Evolutionary conservation across 805 yeast species (phyloP).

Genomic region (Pichia nanzhaoensis): DNA sequence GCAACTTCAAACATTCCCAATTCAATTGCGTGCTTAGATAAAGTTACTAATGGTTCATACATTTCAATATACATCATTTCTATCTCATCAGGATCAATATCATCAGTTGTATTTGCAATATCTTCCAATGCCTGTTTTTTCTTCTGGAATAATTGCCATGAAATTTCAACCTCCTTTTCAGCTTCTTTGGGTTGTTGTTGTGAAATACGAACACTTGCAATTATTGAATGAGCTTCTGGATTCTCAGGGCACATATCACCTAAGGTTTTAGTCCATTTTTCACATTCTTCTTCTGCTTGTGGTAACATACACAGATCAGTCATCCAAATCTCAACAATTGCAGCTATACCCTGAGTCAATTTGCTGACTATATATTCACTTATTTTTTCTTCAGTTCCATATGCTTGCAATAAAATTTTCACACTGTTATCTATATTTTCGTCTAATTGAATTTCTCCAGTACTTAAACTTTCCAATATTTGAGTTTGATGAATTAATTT

Average conservation of each 20-base stretch:
- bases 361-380: slow-evolving; percentile 43
- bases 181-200: slow-evolving; percentile 79
- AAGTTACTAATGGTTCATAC: slow-evolving; percentile 65
- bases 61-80: slow-evolving; percentile 54
- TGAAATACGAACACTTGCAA: slow-evolving; percentile 84
- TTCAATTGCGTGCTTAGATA: slow-evolving; percentile 74
- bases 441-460: slow-evolving; percentile 6
- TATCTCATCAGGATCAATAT: slow-evolving; percentile 36
- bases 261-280: slow-evolving; percentile 59
- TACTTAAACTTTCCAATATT: slow-evolving; percentile 4
- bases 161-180: slow-evolving; percentile 48
- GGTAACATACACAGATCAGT: slow-evolving; percentile 94
- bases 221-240: slow-evolving; percentile 75
- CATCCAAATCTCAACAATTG: slow-evolving; percentile 94
- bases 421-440: slow-evolving; percentile 18
- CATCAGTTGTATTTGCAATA: slow-evolving; percentile 20
- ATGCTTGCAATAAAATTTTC: slow-evolving; percentile 24
- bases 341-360: slow-evolving; percentile 69
- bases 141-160: slow-evolving; percentile 64
- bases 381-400: slow-evolving; percentile 22
- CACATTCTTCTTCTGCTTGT: slow-evolving; percentile 78
- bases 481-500: slow-evolving; percentile 37
- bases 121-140: slow-evolving; percentile 46
- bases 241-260: slow-evolving; percentile 51
- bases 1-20: slow-evolving; percentile 64